Conservation (phyloP, 2,329 filamentous ascomycete genomes). For the Tolypocladium capitatum region DNA sequence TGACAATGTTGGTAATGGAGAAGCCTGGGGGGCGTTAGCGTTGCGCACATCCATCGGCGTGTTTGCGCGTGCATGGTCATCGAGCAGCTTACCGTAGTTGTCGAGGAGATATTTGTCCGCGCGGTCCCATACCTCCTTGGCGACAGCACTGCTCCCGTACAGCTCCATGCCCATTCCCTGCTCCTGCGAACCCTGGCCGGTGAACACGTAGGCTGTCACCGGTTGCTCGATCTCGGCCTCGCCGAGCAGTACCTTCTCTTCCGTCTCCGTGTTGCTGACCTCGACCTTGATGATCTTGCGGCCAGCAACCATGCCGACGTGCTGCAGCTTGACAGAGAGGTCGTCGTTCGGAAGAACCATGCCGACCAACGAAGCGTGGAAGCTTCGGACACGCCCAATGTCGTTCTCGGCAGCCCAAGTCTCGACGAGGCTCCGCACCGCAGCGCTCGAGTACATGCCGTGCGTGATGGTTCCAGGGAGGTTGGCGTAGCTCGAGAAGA, state of each 20-base stretch:
- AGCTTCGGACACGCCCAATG: slow-evolving; percentile 89
- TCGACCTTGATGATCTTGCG: slow-evolving; percentile 99
- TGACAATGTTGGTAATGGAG: slow-evolving; percentile 96
- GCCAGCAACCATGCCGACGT: slow-evolving; percentile 93
- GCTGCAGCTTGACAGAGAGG: slow-evolving; percentile 87
- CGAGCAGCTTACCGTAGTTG: slow-evolving; percentile 66
- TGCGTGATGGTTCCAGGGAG: slow-evolving; percentile 95
- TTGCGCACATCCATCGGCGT: neutral
- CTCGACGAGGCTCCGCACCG: slow-evolving; percentile 89
- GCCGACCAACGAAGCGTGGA: slow-evolving; percentile 91
- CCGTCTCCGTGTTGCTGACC: slow-evolving; percentile 85
- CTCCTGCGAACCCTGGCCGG: slow-evolving; percentile 94
- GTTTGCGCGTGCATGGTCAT: neutral
- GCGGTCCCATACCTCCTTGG: slow-evolving; percentile 94
- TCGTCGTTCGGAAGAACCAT: slow-evolving; percentile 98
- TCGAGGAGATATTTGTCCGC: slow-evolving; percentile 97
- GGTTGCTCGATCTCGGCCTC: slow-evolving; percentile 98
- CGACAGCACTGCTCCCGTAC: slow-evolving; percentile 84
- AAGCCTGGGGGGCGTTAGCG: slow-evolving; percentile 44
- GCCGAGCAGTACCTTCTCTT: slow-evolving; percentile 89
- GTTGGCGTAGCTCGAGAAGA: slow-evolving; percentile 92
- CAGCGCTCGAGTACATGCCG: slow-evolving; percentile 97
- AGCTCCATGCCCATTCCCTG: slow-evolving; percentile 99
- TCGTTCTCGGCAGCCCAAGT: slow-evolving; percentile 99
- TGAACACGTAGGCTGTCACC: slow-evolving; percentile 93